Evolutionary conservation across 2,329 filamentous ascomycete genomes (phyloP), one percentile per base, ranked within the genome.

Genomic region (Aspergillaceae sp.): DNA sequence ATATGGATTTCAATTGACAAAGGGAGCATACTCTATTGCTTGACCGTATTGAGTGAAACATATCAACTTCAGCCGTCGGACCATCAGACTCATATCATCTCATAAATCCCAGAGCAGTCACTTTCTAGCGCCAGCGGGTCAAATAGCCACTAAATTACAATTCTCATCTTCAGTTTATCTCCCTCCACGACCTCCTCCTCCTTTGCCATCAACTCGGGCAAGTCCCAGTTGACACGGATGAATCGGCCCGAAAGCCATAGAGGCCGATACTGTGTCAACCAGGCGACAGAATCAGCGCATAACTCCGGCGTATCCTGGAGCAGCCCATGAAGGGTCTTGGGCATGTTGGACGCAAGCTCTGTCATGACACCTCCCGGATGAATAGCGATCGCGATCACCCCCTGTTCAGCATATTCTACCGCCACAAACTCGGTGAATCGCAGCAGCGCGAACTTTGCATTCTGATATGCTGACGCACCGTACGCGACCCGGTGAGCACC

Each of bases 181-280:
- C 30, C 37, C 28, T 51, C 40, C 2, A 74, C 58, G 52, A 76
- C 68, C 43, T 72, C 68, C 2, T 69, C 56, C 51, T 71, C 65
- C 53, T 63, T 67, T 1, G 45, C 50, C 47, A 70, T 52, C 42
- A 75, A 55, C 52, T 74, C 70, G 7, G 62, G 58, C 67, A 76
- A 67, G 51, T 76, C 72, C 74, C 73, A 77, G 28, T 60, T 69
- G n/a, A 51, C 61, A 47, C 56, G 68, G 4, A 74, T 48, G 53
- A 71, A 76, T 45, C 73, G 59, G 1, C 69, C 73, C 1, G 60
- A 61, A 19, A 77, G 53, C 72, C 73, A 77, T 2, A 69, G 63
- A 29, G 68, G 62, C 44, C 66, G 63, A 54, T 71, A 59, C 32
- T 57, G 58, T 1, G 67, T 67, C 40, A 76, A 52, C 57, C 65